Base-by-base conservation (phyloP, 2,329 filamentous ascomycete genomes). In the Phialophora expanda region DNA sequence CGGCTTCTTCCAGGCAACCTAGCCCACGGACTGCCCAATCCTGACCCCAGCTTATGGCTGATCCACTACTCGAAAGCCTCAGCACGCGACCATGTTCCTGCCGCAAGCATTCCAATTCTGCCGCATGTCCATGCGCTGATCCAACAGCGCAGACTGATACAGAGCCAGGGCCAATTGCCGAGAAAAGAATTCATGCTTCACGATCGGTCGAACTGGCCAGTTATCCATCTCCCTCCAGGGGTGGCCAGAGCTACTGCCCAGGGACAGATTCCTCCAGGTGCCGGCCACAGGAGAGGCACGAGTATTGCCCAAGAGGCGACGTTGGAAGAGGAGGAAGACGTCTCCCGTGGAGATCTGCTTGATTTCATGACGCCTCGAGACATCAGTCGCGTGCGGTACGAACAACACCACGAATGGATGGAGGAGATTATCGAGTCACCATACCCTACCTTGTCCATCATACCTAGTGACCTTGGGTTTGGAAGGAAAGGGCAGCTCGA, bases 381-480 rank as follows among this genome's bases (percentile, higher is more conserved):
- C 69, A 90, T 99, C 67, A 96, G 93, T 72, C 83, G 92, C 66
- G 87, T 88, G 69, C 87, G 95, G 62, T 99, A 97, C 77, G 90
- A 90, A 76, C 93, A 97, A 75, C 96, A 99, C 73, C 94, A 99
- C 74, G 92, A 97, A 77, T 98, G 94, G 95, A 97, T 99, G 92
- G 95, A 98, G 75, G 94, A 99, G 78, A 89, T 99, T 30, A 86
- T 98, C 61, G 92, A 91, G 0, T 98, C 94, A 1, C 92, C 93
- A 0, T 97, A 97, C 75, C 85, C 90, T 26, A 90, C 94, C 68
- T 86, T 86, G 57, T 92, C 96, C 75, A 96, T 99, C 65, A 87
- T 89, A 8, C 93, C 94, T 0, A 87, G 93, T 2, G 93, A 97
- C 75, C 86, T 98, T 38, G 93, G 93, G 0, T 82, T 98, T 9